These are phyloP conservation scores for Alternaria ventricosa DNA, from an alignment of 2,329 filamentous ascomycete genomes.

Conservation along the genomic window DNA sequence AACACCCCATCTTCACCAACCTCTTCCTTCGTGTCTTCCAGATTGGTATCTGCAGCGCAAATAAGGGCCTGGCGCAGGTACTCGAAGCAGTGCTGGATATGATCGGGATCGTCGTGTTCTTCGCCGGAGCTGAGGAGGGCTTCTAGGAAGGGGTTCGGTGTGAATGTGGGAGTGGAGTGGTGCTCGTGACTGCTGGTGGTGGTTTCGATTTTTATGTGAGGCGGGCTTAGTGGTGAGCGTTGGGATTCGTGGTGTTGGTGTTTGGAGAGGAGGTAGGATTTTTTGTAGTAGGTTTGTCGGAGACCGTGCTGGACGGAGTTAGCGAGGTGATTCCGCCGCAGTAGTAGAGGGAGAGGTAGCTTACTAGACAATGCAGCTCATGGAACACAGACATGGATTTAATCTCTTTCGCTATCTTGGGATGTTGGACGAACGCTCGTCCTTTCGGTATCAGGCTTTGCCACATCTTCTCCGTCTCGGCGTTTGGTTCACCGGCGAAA, in stretches of 20 bases:
- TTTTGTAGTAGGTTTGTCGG: slow-evolving; percentile 2
- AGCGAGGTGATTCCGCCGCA: neutral
- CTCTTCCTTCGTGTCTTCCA: slow-evolving; percentile 12
- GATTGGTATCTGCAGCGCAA: slow-evolving; percentile 34
- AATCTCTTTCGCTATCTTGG: neutral
- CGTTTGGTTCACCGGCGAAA: slow-evolving; percentile 53
- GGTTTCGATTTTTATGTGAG: neutral
- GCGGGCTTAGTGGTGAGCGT: neutral
- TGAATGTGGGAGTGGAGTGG: neutral
- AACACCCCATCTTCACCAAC: slow-evolving; percentile 3
- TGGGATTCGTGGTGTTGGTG: neutral
- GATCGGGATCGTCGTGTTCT: neutral
- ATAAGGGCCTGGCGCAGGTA: slow-evolving; percentile 35
- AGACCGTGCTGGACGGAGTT: neutral
- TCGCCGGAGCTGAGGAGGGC: neutral
- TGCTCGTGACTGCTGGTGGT: neutral
- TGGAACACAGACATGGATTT: slow-evolving; percentile 12
- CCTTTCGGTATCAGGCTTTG: slow-evolving; percentile 5
- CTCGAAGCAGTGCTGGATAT: slow-evolving; percentile 31
- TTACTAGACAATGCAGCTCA: slow-evolving; percentile 15
- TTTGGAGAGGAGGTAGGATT: slow-evolving; percentile 11
- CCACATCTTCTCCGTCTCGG: slow-evolving; percentile 33
- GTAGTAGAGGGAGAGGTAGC: neutral
- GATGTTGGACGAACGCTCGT: slow-evolving; percentile 4
- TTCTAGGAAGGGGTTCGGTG: slow-evolving; percentile 6